phyloP scores from a whole-genome alignment of 495 filamentous ascomycete species.

The Chaetomidium leptoderma region DNA sequence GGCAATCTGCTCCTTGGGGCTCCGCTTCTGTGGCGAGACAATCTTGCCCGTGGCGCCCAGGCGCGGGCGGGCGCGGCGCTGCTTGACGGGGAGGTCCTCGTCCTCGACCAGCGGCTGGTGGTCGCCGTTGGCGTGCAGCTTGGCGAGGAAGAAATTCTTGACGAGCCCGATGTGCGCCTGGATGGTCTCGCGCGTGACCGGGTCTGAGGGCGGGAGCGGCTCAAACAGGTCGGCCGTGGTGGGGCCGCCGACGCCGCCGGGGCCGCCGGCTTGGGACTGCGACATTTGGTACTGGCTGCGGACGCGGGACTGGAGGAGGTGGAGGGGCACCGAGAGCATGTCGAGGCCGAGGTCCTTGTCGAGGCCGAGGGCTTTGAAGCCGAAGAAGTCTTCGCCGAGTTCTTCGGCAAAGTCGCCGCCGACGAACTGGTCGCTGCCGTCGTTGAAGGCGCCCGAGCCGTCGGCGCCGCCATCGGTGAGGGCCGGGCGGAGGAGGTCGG shows the following conservation, averaged over 20 bases:
- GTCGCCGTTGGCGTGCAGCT: conserved; percentile 75
- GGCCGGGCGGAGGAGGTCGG: conserved; percentile 87
- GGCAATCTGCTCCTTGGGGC: conserved; percentile 67
- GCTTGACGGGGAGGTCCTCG: conserved; percentile 88
- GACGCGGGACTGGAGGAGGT: conserved; percentile 89
- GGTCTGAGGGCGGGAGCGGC: conserved; percentile 67
- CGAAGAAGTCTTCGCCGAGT: conserved; percentile 97
- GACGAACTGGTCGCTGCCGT: conserved; percentile 95
- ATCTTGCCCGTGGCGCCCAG: conserved; percentile 96
- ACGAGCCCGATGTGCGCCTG: conserved; percentile 77
- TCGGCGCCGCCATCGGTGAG: conserved; percentile 72
- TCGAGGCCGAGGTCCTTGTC: conserved; percentile 84
- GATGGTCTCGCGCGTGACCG: conserved; percentile 75
- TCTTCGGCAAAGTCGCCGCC: conserved; percentile 96
- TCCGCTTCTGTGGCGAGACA: conserved; percentile 79
- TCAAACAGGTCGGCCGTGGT: conserved; percentile 58
- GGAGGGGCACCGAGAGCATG: conserved; percentile 83
- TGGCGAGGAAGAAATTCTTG: conserved; percentile 82
- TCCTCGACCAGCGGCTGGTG: conserved; percentile 87
- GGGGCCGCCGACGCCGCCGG: conserved; percentile 31
- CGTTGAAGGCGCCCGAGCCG: conserved; percentile 84
- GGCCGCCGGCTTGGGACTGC: conserved; percentile 57
- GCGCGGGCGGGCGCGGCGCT: conserved; percentile 85
- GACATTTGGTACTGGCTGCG: conserved; percentile 70
- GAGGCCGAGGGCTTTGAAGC: conserved; percentile 91